Evolutionary conservation across 352 stramenopile genomes (phyloP), one percentile per base, ranked within the genome.

Genomic region (Bremia lactucae): DNA sequence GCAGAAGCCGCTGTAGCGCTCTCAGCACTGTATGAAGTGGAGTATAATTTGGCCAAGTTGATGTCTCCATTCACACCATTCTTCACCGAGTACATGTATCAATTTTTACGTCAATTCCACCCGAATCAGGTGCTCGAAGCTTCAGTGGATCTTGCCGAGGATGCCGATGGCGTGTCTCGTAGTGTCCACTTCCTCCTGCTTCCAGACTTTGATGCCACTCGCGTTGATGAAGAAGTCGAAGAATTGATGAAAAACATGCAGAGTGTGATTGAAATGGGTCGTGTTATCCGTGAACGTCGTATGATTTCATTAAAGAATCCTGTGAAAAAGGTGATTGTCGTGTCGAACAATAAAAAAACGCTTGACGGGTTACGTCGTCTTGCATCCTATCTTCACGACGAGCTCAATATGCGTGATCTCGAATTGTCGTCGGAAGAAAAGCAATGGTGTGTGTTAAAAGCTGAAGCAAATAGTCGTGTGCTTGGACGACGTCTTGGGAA

Each of bases 51-150:
- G 13, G 96, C 51, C 49, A 88, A 87, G 62, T 65, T 99, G 24
- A 99, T 99, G 96, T 89, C 91, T 10, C 96, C 96, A 2, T 99
- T 99, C 74, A 99, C 96, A 38, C 96, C 96, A 16, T 99, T 99
- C 73, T 98, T 99, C 50, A 89, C 96, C 5, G 96, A 99, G 70
- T 99, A 97, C 72, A 97, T 99, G 61, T 99, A 99, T 72, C 96
- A 98, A 65, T 95, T 98, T 52, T 72, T 99, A 23, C 80, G 95
- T 46, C 93, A 97, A 51, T 88, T 97, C 53, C 91, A 98, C 74
- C 92, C 94, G 25, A 69, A 76, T 42, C 28, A 33, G 3, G 4
- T 4, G 28, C 5, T 33, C 24, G 10, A 28, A 56, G 14, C 19
- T 64, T 83, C 20, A n/a, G n/a, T n/a, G n/a, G 94, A 97, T 49